Conservation (phyloP, 2,329 filamentous ascomycete species). For the Zymoseptoria crescenta region DNA sequence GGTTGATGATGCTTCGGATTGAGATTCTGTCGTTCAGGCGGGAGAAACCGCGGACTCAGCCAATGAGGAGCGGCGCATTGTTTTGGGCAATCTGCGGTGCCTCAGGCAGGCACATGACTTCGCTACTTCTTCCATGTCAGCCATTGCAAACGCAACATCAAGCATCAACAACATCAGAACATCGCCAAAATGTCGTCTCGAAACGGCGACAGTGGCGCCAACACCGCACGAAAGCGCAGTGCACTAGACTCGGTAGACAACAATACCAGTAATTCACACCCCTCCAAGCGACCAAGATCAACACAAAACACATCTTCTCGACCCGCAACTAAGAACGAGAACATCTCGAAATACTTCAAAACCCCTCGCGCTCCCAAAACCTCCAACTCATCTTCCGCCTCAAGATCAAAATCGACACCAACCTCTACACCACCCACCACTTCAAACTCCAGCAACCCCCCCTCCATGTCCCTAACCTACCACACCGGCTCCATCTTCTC, state of each 20-base stretch:
- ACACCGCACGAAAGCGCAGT: background rate
- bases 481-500: slow-evolving; percentile 44
- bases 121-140: background rate
- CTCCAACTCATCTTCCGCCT: background rate
- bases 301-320: background rate
- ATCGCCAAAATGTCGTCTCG: background rate
- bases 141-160: background rate
- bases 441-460: background rate
- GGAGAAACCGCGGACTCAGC: background rate
- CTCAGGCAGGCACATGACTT: background rate
- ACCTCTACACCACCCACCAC: background rate
- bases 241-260: background rate
- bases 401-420: background rate
- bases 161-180: background rate
- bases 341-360: background rate
- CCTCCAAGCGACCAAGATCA: background rate
- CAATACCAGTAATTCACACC: background rate
- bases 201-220: background rate
- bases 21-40: background rate
- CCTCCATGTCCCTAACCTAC: slow-evolving; percentile 8
- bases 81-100: too few species aligned
- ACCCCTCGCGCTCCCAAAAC: background rate
- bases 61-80: too few species aligned
- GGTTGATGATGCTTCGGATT: slow-evolving; percentile 4
- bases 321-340: background rate